These are phyloP conservation scores for Endocladia muricata DNA, from an alignment of 31 red algal species.

Conservation along the genomic window DNA sequence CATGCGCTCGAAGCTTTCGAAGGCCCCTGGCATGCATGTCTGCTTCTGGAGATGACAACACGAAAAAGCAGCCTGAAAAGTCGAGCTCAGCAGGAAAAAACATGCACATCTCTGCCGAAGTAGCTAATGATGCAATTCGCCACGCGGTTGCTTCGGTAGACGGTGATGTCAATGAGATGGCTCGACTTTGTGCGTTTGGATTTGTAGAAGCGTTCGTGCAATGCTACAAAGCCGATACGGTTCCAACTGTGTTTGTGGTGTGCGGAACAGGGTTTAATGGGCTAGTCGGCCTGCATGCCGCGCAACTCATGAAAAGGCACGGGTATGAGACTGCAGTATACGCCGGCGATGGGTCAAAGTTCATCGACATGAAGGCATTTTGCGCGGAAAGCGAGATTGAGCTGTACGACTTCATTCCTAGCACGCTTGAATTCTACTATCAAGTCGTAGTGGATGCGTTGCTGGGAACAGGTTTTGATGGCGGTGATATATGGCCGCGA, in stretches of 20 bases:
- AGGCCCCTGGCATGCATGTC: too few species aligned
- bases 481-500: conserved; percentile 46
- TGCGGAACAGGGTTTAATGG: conserved; percentile 59
- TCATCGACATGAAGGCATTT: conserved; percentile 17
- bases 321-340: conserved; percentile 48
- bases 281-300: conserved; percentile 34
- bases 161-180: conserved; percentile 6
- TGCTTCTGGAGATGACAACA: background rate
- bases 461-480: conserved; percentile 64
- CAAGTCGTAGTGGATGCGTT: conserved; percentile 60
- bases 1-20: too few species aligned
- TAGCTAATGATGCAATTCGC: background rate
- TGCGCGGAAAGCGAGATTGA: conserved; percentile 28
- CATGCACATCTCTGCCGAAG: conserved; percentile 8
- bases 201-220: conserved; percentile 48
- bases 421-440: conserved; percentile 63
- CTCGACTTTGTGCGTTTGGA: conserved; percentile 22
- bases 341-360: conserved; percentile 5
- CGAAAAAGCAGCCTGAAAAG: too few species aligned
- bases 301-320: conserved; percentile 10
- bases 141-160: conserved; percentile 18
- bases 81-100: too few species aligned
- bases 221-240: conserved; percentile 26
- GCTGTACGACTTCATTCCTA: conserved; percentile 56
- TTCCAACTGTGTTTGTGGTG: conserved; percentile 30